These are phyloP conservation scores for Aspergillus olivimuriae DNA, from an alignment of 495 filamentous ascomycete species.

Conservation along the genomic window DNA sequence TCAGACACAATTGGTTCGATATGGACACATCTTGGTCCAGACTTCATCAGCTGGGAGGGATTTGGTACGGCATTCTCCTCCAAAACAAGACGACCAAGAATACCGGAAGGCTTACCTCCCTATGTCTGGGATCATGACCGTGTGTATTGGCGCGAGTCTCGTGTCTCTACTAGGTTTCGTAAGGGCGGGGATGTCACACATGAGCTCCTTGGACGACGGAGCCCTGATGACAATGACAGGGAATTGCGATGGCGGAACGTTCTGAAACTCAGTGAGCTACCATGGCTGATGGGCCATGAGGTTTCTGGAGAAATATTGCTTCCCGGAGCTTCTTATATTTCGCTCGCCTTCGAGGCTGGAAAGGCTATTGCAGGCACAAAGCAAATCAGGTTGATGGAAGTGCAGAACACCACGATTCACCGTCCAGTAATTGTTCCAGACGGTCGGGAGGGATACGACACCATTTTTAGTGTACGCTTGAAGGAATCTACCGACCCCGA, in stretches of 20 bases:
- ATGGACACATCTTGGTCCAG: slow-evolving; percentile 33
- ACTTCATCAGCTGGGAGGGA: slow-evolving; percentile 7
- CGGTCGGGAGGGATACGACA: background rate
- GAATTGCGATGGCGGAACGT: slow-evolving; percentile 14
- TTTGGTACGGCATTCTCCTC: slow-evolving; percentile 12
- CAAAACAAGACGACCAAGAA: background rate
- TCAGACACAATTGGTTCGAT: slow-evolving; percentile 37
- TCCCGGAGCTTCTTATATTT: slow-evolving; percentile 11
- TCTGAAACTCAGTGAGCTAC: slow-evolving; percentile 10
- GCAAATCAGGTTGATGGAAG: background rate
- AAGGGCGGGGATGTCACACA: slow-evolving; percentile 23
- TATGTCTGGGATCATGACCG: slow-evolving; percentile 48
- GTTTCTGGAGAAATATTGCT: slow-evolving; percentile 12
- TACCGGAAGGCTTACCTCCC: slow-evolving; percentile 21
- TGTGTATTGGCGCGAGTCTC: slow-evolving; percentile 39
- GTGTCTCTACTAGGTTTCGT: slow-evolving; percentile 40
- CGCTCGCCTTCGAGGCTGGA: slow-evolving; percentile 22
- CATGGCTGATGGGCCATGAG: slow-evolving; percentile 13
- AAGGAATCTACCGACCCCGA: background rate
- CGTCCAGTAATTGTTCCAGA: background rate
- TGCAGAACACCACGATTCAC: background rate
- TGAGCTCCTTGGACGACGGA: slow-evolving; percentile 32
- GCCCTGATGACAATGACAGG: slow-evolving; percentile 11
- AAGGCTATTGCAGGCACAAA: slow-evolving; percentile 3
- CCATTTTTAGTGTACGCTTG: background rate